A percentile compares a stretch with the other conserved stretches of the same genome.
These are phyloP conservation scores for Xerocomus nothofagi DNA, from an alignment of 1,284 basidiomycete genomes.

Conservation along the genomic window DNA sequence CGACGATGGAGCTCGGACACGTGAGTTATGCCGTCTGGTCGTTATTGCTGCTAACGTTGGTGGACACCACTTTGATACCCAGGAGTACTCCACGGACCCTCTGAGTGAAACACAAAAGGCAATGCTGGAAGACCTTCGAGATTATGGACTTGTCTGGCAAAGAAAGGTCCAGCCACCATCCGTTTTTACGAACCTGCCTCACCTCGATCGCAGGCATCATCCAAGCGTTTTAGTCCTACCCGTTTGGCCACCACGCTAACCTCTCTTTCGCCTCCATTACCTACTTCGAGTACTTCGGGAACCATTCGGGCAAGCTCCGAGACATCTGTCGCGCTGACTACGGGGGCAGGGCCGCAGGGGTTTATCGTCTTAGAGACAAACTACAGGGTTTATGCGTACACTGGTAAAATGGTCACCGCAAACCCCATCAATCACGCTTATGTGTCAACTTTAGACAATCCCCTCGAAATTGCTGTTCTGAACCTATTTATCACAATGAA, in stretches of 20 bases:
- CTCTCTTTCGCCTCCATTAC: constrained; percentile 72
- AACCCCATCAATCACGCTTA: constrained; percentile 15
- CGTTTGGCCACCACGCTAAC: constrained; percentile 93
- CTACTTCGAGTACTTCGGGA: constrained; percentile 58
- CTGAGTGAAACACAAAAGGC: constrained; percentile 79
- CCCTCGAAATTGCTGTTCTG: constrained; percentile 93
- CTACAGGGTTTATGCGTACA: constrained; percentile 98
- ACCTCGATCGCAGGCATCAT: constrained; percentile 49
- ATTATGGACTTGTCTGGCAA: constrained; percentile 93
- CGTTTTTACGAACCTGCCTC: constrained; percentile 4
- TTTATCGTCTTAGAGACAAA: constrained; percentile 99
- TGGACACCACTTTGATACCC: constrained; percentile 10
- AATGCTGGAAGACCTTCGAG: constrained; percentile 91
- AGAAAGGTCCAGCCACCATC: constrained; percentile 48
- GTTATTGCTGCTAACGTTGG: neutral
- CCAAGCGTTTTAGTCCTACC: constrained; percentile 91
- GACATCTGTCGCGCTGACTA: constrained; percentile 33
- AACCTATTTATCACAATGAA: constrained; percentile 93
- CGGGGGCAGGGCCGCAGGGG: constrained; percentile 66
- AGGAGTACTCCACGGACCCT: constrained; percentile 89
- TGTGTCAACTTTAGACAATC: constrained; percentile 66
- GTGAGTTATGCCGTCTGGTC: constrained; percentile 43
- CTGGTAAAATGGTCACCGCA: constrained; percentile 53
- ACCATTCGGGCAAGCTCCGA: constrained; percentile 15
- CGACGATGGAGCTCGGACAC: constrained; percentile 88